These are phyloP conservation scores for Morella rubra DNA, from an alignment of 306 rosid species.

Conservation along the genomic window DNA sequence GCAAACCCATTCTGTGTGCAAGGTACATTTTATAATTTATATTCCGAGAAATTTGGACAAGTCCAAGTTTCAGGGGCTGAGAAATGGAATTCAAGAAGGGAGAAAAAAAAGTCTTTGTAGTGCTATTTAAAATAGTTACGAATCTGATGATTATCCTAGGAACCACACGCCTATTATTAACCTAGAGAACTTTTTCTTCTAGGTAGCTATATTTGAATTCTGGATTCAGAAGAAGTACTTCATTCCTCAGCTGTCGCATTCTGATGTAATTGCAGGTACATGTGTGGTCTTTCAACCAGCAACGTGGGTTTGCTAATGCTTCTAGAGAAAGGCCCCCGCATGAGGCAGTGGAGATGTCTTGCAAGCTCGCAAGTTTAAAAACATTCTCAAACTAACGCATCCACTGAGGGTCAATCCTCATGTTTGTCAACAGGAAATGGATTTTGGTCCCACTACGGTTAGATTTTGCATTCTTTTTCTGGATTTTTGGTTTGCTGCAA, in stretches of 20 bases:
- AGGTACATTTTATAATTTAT: neutral
- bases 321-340: slow-evolving; percentile 56
- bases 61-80: no score
- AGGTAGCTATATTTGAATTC: neutral
- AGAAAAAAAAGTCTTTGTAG: neutral
- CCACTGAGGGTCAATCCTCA: slow-evolving; percentile 26
- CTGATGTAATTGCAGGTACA: slow-evolving; percentile 53
- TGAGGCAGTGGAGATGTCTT: slow-evolving; percentile 75
- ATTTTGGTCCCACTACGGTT: slow-evolving; percentile 22
- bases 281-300: slow-evolving; percentile 57
- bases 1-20: neutral
- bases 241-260: slow-evolving; percentile 15
- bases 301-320: slow-evolving; percentile 73
- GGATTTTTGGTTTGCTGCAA: slow-evolving; percentile 44
- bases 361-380: slow-evolving; percentile 65
- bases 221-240: neutral
- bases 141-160: neutral
- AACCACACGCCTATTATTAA: no score
- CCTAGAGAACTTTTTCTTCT: no score
- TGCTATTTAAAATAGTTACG: neutral
- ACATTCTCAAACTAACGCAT: slow-evolving; percentile 28
- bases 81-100: neutral
- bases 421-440: slow-evolving; percentile 30
- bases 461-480: slow-evolving; percentile 19
- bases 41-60: neutral